Base-by-base conservation (phyloP, 352 stramenopile genomes). In the Phytophthora uliginosa region DNA sequence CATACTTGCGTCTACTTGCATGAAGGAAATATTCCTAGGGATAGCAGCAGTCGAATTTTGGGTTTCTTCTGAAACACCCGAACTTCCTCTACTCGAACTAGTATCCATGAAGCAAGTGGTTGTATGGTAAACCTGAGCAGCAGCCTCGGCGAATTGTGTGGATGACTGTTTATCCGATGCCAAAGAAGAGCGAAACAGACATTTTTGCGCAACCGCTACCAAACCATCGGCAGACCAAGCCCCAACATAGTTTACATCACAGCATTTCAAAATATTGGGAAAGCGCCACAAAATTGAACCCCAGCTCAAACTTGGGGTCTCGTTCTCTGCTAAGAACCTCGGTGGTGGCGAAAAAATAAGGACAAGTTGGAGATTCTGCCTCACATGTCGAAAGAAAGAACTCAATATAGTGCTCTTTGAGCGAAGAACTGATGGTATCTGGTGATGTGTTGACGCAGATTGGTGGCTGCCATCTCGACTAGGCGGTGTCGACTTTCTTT, bases 291-390 rank as follows among this genome's bases (percentile, higher is more conserved):
- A 34, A 4, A 94, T 58, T 2, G 67, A 40, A 0, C 76, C 50
- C 60, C 64, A 75, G 38, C 9, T 55, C 51, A 31, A 51, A 28
- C 3, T 58, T 62, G 48, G 28, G 7, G 36, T 8, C 3, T 24
- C 17, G 3, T 42, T 38, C 17, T 61, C 42, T 8, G 56, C 20
- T 6, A 38, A 22, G 8, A 5, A 12, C 20, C n/a, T 22, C 26
- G 22, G 51, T 50, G 60, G 18, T n/a, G 64, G 66, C 26, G 74
- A 72, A 12, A 94, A 33, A 18, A 85, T 76, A 5, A 93, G 10
- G 1, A 92, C 84, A 8, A 94, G 22, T 33, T 93, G 85, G 6
- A 95, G 69, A 9, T 83, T 82, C 17, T 70, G 73, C 3, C 81
- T 70, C 5, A 88, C 76, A 7, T 73, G 54, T 0, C 59, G 13